Conservation (phyloP, 306 rosid species). For the Carpinus viminea region DNA sequence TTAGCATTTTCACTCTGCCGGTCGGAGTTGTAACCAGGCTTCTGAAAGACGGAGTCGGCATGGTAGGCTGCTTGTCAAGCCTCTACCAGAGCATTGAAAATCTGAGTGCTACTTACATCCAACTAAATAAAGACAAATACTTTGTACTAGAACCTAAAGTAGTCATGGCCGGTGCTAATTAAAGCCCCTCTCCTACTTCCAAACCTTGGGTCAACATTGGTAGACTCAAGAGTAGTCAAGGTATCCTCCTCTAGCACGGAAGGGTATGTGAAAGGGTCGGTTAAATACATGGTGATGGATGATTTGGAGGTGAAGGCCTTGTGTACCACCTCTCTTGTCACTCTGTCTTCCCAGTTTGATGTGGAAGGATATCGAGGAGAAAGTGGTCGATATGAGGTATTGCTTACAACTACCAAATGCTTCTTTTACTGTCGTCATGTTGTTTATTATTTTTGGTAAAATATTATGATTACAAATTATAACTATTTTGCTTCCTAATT, state of each 20-base stretch:
- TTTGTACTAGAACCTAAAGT: background rate
- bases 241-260: background rate
- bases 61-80: constrained; percentile 17
- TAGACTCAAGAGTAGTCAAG: background rate
- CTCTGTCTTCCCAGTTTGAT: constrained; percentile 11
- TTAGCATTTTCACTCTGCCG: background rate
- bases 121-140: background rate
- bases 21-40: background rate
- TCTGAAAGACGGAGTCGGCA: background rate
- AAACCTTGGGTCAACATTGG: background rate
- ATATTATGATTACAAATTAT: no score
- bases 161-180: background rate
- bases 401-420: no score
- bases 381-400: constrained; percentile 21
- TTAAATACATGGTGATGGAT: constrained; percentile 7
- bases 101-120: constrained; percentile 1
- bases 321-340: background rate
- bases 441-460: no score
- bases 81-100: constrained; percentile 26
- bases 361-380: background rate
- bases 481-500: no score
- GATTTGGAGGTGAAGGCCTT: no score
- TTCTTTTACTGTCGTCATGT: no score
- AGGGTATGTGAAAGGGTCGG: constrained; percentile 29
- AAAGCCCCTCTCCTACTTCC: background rate